Evolutionary conservation across 2,329 filamentous ascomycete species (phyloP), one percentile per base, ranked within the genome.

Genomic region (Parastagonospora avenae): DNA sequence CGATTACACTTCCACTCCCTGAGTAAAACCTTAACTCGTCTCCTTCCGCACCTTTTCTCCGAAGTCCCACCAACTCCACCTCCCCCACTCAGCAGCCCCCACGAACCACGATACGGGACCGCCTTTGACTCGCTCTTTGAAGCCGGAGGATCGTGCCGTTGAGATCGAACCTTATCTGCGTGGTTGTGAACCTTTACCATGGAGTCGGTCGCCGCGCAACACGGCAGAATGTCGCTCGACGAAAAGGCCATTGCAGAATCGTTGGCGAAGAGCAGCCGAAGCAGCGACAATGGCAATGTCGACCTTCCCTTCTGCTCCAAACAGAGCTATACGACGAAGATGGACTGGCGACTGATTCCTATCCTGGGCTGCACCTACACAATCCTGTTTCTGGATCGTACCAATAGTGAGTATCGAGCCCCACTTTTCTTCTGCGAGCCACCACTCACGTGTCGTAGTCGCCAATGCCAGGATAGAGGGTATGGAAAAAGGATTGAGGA

Each of bases 361-460:
- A 44, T 79, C 81, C 80, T 90, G n/a, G 87, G 85, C 55, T 76
- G 89, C 43, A 80, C 91, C 38, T 91, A 91, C 65, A 81, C 91
- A 4, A 79, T 90, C 48, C 85, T 87, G 52, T 91, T 91, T 68
- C 79, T 91, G 35, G 74, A 77, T 51, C 60, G 86, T 16, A 91
- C 90, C 35, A 92, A 93, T 65, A 70, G 66, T 68, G 42, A 39
- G 66, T 60, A 5, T 27, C 8, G 14, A 44, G 3, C 29, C 2
- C 9, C 11, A 44, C 9, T 15, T 16, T 24, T 35, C 31, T 11
- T 3, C 19, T 15, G 16, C 12, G 10, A 39, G 11, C 2, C n/a
- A 12, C 16, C n/a, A 48, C 46, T 62, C 16, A 66, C 41, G 11
- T 40, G 16, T 2, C 16, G 12, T 35, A 70, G 89, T 92, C 55